phyloP scores from a whole-genome alignment of 192 early-diverging fungal genomes.

The Tieghemiomyces parasiticus region DNA sequence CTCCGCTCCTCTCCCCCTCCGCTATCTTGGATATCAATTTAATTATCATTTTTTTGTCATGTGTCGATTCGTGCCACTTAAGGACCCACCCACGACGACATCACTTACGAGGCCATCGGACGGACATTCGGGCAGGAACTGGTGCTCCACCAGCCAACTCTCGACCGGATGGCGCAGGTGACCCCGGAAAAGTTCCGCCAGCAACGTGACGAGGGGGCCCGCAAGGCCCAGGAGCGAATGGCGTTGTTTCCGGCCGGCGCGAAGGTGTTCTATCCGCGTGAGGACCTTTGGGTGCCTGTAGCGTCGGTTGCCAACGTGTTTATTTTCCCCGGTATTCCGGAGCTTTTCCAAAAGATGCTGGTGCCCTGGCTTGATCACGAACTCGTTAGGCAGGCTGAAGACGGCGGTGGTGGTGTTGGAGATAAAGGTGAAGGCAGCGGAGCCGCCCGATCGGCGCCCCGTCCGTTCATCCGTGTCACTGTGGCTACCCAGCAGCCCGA shows the following conservation, averaged over 20 bases:
- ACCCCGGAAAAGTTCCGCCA: background rate
- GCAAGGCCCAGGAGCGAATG: conserved; percentile 41
- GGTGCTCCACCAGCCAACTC: conserved; percentile 33
- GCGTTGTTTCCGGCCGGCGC: conserved; percentile 38
- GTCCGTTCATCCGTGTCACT: background rate
- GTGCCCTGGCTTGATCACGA: background rate
- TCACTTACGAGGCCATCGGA: conserved; percentile 47
- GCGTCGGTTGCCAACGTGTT: conserved; percentile 47
- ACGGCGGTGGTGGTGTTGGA: background rate
- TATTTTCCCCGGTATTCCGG: conserved; percentile 52
- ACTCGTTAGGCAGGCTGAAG: background rate
- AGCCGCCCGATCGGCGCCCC: background rate
- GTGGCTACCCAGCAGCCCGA: background rate
- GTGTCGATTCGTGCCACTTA: no score
- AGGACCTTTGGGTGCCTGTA: conserved; percentile 54
- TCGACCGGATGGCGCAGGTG: conserved; percentile 34
- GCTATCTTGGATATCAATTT: no score
- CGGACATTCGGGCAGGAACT: conserved; percentile 36
- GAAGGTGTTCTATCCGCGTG: conserved; percentile 22
- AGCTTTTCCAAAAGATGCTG: conserved; percentile 31
- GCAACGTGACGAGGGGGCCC: conserved; percentile 18
- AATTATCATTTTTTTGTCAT: no score
- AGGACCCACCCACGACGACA: conserved; percentile 54
- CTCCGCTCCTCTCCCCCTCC: no score
- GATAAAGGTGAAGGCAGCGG: background rate